A percentile compares a stretch with the other conserved stretches of the same genome.
These are phyloP conservation scores for Secale cereale DNA, from an alignment of 176 grass and related monocot genomes.

Conservation along the genomic window DNA sequence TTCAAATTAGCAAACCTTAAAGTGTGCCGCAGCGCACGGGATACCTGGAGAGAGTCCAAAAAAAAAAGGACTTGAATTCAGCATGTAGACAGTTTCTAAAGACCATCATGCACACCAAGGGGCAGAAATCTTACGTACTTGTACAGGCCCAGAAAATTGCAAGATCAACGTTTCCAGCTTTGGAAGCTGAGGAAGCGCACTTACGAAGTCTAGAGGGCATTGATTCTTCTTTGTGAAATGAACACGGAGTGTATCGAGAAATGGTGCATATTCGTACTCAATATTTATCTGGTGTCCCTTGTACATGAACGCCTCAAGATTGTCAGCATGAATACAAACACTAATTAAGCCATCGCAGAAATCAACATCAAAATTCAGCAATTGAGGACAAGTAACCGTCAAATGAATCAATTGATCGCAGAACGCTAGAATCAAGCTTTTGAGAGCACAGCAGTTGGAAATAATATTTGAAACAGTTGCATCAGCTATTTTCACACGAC, in stretches of 20 bases:
- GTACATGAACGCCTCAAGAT: not conserved
- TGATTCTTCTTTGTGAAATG: not conserved
- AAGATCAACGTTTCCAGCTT: not conserved
- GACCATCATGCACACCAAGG: not conserved
- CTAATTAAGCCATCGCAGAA: not conserved
- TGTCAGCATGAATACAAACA: constrained; percentile 7
- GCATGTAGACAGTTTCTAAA: not conserved
- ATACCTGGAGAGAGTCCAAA: not conserved
- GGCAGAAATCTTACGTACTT: constrained; percentile 8
- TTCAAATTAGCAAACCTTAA: not conserved
- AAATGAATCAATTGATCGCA: not conserved
- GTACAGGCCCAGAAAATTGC: not conserved
- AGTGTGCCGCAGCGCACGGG: not conserved
- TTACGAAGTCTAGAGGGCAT: constrained; percentile 4
- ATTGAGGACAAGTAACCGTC: not conserved
- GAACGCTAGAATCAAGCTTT: not conserved
- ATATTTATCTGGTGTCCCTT: not conserved
- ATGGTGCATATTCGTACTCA: not conserved
- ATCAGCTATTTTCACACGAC: not conserved
- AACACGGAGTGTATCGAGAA: not conserved
- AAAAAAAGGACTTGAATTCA: not conserved
- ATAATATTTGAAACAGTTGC: not conserved
- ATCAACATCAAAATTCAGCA: not conserved
- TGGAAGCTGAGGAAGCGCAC: not conserved
- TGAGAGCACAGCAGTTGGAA: constrained; percentile 1